These are phyloP conservation scores for Pythium myriotylum DNA, from an alignment of 352 stramenopile species.

Conservation along the genomic window DNA sequence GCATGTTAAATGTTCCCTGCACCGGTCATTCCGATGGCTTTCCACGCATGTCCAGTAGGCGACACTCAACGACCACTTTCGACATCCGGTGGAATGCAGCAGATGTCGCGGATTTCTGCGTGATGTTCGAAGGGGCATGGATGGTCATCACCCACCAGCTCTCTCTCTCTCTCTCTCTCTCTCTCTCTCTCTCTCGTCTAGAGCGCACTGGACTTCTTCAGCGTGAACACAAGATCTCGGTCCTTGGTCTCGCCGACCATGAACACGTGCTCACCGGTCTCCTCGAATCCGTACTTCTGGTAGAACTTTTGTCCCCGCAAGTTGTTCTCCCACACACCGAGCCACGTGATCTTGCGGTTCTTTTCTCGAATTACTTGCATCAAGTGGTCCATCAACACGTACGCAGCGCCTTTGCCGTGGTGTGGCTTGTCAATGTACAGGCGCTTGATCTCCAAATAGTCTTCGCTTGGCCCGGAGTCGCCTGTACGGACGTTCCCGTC, in stretches of 20 bases:
- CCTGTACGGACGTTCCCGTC: slow-evolving; percentile 23
- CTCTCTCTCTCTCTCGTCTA: too few relatives aligned
- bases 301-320: slow-evolving; percentile 34
- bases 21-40: too few relatives aligned
- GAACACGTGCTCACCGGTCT: slow-evolving; percentile 31
- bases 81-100: not conserved
- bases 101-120: not conserved
- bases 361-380: slow-evolving; percentile 19
- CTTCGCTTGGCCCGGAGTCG: slow-evolving; percentile 15
- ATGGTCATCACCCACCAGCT: too few relatives aligned
- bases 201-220: not conserved
- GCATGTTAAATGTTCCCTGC: too few relatives aligned
- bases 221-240: slow-evolving; percentile 21
- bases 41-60: too few relatives aligned
- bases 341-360: slow-evolving; percentile 27
- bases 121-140: too few relatives aligned
- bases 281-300: slow-evolving; percentile 33
- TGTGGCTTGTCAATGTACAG: slow-evolving; percentile 32
- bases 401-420: slow-evolving; percentile 28
- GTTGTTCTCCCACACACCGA: slow-evolving; percentile 37
- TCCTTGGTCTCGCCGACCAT: slow-evolving; percentile 19
- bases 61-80: not conserved
- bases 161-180: too few relatives aligned
- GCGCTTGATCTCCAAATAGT: slow-evolving; percentile 37
- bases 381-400: slow-evolving; percentile 30